Evolutionary conservation across 2,329 filamentous ascomycete species (phyloP), one percentile per base, ranked within the genome.

Genomic region (Boeremia lycopersici): DNA sequence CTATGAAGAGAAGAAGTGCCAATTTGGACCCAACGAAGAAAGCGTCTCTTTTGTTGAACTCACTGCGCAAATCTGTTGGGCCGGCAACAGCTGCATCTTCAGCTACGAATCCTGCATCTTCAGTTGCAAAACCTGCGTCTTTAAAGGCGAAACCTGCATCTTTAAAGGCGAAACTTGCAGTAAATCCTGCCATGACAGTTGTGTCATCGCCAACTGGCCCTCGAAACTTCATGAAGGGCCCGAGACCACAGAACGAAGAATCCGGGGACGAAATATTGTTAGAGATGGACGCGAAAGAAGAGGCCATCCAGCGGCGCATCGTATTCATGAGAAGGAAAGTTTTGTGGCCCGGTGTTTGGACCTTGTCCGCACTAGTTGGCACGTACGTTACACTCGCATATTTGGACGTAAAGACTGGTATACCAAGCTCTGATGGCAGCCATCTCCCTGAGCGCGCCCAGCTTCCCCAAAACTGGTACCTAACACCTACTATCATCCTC

Each of bases 261-360:
- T 25, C 39, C 11, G 38, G 31, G 10, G 38, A 38, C 5, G 36
- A 15, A 2, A 33, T 48, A 15, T 47, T 15, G 2, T n/a, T 54
- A 6, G 36, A 38, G 3, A 53, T 51, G 11, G 33, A 44, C 28
- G 29, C 28, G 6, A 19, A 53, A 23, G 56, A 57, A 35, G 15
- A 36, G 19, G 47, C 31, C 8, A 46, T 57, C 13, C 51, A 59
- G 41, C 44, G 28, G 9, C 44, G 34, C 33, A 57, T 59, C 11
- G n/a, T 6, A 10, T 6, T 49, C 12, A 36, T 19, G 25, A 57
- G 51, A 31, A 48, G 23, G n/a, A 59, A 57, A 31, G 8, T 62
- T 17, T 13, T 57, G 2, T 53, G 53, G 51, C 59, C 59, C 6
- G 53, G 56, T 4, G 53, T 62, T n/a, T 62, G 59, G 59, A 62